A percentile compares a stretch with the other conserved stretches of the same genome.
These are phyloP conservation scores for Penicillium pulvis DNA, from an alignment of 495 filamentous ascomycete genomes.

Conservation along the genomic window DNA sequence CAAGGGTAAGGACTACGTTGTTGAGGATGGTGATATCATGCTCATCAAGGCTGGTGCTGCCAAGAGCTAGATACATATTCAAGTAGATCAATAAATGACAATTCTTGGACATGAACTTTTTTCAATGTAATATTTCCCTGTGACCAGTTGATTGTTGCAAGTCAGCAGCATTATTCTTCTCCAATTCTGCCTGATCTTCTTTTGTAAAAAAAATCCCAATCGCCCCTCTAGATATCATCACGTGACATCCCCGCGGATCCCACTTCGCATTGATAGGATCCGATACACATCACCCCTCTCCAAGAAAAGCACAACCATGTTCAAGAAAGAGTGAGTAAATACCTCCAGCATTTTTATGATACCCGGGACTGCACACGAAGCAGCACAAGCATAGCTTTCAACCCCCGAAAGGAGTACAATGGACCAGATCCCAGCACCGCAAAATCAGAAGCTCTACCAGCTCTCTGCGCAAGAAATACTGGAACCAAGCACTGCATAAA, in stretches of 20 bases:
- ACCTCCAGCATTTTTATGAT: background rate
- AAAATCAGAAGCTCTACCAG: slow-evolving; percentile 8
- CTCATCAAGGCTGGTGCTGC: slow-evolving; percentile 96
- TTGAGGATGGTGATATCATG: slow-evolving; percentile 59
- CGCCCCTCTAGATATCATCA: slow-evolving; percentile 13
- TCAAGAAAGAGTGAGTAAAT: slow-evolving; percentile 80
- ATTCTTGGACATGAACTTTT: background rate
- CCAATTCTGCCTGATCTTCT: background rate
- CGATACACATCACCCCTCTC: slow-evolving; percentile 12
- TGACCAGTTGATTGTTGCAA: background rate
- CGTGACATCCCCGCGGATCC: slow-evolving; percentile 42
- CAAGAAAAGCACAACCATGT: slow-evolving; percentile 59
- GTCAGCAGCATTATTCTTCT: background rate
- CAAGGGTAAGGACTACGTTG: slow-evolving; percentile 97
- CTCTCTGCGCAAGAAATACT: background rate
- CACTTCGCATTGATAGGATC: slow-evolving; percentile 23
- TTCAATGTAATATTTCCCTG: background rate
- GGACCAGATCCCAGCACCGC: slow-evolving; percentile 2
- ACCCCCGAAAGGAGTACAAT: background rate
- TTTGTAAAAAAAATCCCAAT: background rate
- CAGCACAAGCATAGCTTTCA: background rate
- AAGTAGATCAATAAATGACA: slow-evolving; percentile 18
- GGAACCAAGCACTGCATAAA: background rate
- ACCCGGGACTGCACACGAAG: background rate
- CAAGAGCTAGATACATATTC: slow-evolving; percentile 58